Conservation (phyloP, 768 basidiomycete genomes). For the Pisolithus microcarpus region DNA sequence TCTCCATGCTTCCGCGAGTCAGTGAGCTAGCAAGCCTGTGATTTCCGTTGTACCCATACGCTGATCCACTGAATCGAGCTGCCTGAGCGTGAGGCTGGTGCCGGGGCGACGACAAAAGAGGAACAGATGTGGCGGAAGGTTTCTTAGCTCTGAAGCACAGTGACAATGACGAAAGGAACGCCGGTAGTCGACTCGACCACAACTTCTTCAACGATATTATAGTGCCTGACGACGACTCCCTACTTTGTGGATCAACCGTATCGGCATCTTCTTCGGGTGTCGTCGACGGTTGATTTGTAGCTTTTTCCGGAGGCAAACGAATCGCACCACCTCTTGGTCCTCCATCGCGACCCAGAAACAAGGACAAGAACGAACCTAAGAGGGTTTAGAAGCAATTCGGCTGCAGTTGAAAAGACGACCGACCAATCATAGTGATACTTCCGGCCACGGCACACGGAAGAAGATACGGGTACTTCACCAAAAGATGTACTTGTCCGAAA, state of each 20-base stretch:
- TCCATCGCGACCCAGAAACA: slow-evolving; percentile 88
- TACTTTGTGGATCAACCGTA: slow-evolving; percentile 38
- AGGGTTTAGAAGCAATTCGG: background rate
- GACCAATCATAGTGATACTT: slow-evolving; percentile 65
- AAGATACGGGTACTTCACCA: slow-evolving; percentile 82
- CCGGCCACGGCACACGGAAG: slow-evolving; percentile 80
- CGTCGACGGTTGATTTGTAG: slow-evolving; percentile 32
- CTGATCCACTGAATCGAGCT: slow-evolving; percentile 64
- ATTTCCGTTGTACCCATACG: slow-evolving; percentile 65
- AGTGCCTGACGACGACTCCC: slow-evolving; percentile 28
- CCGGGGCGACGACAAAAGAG: slow-evolving; percentile 38
- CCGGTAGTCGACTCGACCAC: slow-evolving; percentile 50
- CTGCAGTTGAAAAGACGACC: slow-evolving; percentile 7
- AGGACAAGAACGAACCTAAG: slow-evolving; percentile 75
- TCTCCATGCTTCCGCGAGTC: slow-evolving; percentile 46
- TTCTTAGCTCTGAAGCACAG: slow-evolving; percentile 33
- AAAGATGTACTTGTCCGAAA: slow-evolving; percentile 60
- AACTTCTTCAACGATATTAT: slow-evolving; percentile 39
- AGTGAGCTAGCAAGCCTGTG: slow-evolving; percentile 50
- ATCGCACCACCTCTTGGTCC: slow-evolving; percentile 85
- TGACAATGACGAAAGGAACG: slow-evolving; percentile 49
- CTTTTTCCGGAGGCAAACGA: slow-evolving; percentile 75
- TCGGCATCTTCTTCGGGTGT: slow-evolving; percentile 67
- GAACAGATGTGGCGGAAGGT: slow-evolving; percentile 36
- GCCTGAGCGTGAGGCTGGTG: slow-evolving; percentile 46